Base-by-base conservation (phyloP, 805 yeast species). In the Kodamaea neixiangensis region DNA sequence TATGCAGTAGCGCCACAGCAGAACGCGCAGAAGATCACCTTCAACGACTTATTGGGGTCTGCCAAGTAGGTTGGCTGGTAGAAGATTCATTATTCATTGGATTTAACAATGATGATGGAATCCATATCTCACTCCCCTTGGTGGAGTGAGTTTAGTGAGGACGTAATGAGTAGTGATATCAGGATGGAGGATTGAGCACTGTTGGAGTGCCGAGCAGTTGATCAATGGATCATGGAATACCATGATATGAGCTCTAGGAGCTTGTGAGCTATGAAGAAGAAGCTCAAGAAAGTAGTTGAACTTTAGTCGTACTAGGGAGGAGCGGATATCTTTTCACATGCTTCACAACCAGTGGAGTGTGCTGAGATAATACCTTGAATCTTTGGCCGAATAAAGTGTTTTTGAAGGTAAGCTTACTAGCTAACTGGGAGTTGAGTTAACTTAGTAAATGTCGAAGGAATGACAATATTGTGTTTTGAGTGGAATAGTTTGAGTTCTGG, bases 11-110 rank as follows among this genome's bases (percentile, higher is more conserved):
- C 45, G 15, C 44, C 50, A 21, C 44, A 37, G 10, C 19, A 29
- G 11, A 48, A 57, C 20, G 77, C 74, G 13, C 76, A 72, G 47
- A 68, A 66, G 59, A 73, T 74, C 48, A 63, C 72, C 19, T 74
- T 74, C 46, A 69, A 69, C 55, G 77, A 74, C 22, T 66, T 74
- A 56, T 60, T 72, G 50, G 67, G 72, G 21, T 67, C 65, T 5
- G 53, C 63, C 29, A 63, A 64, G 56, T 47, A 45, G 29, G 38
- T 19, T 41, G 7, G 10, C 25, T 22, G 45, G 25, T 44, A 9
- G 31, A 25, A 13, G 17, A 15, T 34, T 34, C 21, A 19, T 49
- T 40, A 42, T 46, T 51, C 44, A 21, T 29, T 40, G 42, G 40
- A 22, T 40, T 47, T 35, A 40, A 21, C 34, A 22, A 22, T 43